Evolutionary conservation across 768 basidiomycete genomes (phyloP).

Genomic region (Kwoniella heveanensis): DNA sequence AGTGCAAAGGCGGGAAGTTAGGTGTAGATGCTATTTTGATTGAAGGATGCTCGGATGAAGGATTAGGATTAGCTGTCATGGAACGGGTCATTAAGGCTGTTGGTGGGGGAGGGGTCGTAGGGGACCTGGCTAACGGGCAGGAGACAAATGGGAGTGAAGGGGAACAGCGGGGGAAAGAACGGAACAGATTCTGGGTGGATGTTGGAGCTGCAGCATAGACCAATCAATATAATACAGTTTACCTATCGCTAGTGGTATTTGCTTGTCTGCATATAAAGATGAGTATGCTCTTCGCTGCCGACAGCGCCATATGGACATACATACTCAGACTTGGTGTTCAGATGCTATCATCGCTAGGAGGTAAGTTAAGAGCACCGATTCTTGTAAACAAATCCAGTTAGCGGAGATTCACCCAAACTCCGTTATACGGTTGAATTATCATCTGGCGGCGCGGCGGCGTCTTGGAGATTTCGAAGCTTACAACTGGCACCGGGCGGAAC

Average conservation of each 20-base stretch:
- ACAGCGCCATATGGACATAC: no score
- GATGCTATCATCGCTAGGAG: no score
- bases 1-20: not conserved
- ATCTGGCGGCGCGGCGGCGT: not conserved
- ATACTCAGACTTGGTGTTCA: no score
- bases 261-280: no score
- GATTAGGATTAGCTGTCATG: constrained; percentile 91
- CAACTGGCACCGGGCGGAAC: no score
- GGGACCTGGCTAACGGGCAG: constrained; percentile 30
- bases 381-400: no score
- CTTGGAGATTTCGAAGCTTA: not conserved
- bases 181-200: constrained; percentile 48
- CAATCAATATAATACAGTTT: no score
- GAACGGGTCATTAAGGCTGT: constrained; percentile 91
- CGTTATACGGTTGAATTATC: no score
- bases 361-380: no score
- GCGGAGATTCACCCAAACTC: constrained; percentile 8
- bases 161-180: constrained; percentile 5
- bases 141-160: not conserved
- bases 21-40: constrained; percentile 81
- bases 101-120: constrained; percentile 59
- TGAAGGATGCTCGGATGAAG: constrained; percentile 76
- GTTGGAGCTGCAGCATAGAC: constrained; percentile 11
- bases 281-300: no score
- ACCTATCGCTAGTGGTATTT: no score